phyloP scores from a whole-genome alignment of 331 rosid genomes.

The Telfairia occidentalis region DNA sequence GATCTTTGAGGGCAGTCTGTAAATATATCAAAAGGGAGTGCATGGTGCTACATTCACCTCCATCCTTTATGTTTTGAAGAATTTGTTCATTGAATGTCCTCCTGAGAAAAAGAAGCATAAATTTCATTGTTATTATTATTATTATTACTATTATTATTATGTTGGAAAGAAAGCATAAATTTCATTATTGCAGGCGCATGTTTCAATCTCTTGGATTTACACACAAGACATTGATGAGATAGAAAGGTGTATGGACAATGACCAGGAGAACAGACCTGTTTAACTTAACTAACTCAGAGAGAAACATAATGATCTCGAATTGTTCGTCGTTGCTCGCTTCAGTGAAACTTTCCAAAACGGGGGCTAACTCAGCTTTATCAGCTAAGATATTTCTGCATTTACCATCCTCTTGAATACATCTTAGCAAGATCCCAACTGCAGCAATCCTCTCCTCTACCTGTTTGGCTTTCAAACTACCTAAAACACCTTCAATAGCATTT shows the following conservation, averaged over 20 bases:
- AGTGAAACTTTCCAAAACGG: constrained; percentile 52
- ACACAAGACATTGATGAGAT: neutral
- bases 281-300: constrained; percentile 62
- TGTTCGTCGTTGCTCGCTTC: constrained; percentile 43
- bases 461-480: constrained; percentile 50
- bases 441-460: constrained; percentile 57
- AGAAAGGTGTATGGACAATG: constrained; percentile 6
- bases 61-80: constrained; percentile 71
- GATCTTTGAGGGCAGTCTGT: constrained; percentile 54
- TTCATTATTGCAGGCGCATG: neutral
- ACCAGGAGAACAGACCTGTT: constrained; percentile 40
- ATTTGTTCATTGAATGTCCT: constrained; percentile 65
- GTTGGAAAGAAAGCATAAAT: constrained; percentile 16
- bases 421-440: constrained; percentile 56
- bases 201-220: neutral
- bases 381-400: constrained; percentile 58
- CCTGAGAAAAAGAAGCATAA: constrained; percentile 31
- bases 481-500: constrained; percentile 36
- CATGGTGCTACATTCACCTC: constrained; percentile 75
- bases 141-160: too few relatives aligned
- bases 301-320: constrained; percentile 48
- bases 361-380: constrained; percentile 57
- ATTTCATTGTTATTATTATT: neutral
- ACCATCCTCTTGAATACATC: constrained; percentile 74
- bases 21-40: constrained; percentile 65